phyloP scores from a whole-genome alignment of 305 asterid genomes.

The Fraxinus latifolia region DNA sequence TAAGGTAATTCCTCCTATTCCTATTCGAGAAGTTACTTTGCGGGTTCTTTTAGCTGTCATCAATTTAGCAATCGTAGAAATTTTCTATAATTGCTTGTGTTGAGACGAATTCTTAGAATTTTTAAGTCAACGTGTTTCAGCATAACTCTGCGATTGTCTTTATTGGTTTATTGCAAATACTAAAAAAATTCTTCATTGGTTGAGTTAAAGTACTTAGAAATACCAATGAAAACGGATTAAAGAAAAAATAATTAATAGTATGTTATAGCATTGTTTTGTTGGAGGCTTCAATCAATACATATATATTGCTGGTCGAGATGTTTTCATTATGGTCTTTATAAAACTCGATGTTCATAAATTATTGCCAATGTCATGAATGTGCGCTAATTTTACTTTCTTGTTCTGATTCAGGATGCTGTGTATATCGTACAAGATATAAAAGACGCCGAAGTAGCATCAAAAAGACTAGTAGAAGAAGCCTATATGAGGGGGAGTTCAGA shows the following conservation, averaged over 20 bases:
- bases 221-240: neutral
- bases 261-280: neutral
- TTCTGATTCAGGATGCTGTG: constrained; percentile 57
- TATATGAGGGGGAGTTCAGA: constrained; percentile 39
- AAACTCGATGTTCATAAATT: neutral
- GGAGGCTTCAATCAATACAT: neutral
- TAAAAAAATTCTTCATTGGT: neutral
- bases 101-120: neutral
- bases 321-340: neutral
- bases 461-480: constrained; percentile 42
- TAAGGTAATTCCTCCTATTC: constrained; percentile 26
- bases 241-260: neutral
- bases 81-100: neutral
- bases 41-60: neutral
- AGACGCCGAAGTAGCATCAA: constrained; percentile 42
- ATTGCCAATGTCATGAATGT: neutral
- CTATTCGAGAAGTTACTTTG: neutral
- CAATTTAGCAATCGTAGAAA: neutral
- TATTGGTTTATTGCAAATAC: neutral
- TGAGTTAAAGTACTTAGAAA: neutral
- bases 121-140: neutral
- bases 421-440: constrained; percentile 46
- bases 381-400: neutral
- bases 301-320: neutral
- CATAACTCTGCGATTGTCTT: neutral